Conservation (phyloP, 345 rosid species). For the Anacardium occidentale region DNA sequence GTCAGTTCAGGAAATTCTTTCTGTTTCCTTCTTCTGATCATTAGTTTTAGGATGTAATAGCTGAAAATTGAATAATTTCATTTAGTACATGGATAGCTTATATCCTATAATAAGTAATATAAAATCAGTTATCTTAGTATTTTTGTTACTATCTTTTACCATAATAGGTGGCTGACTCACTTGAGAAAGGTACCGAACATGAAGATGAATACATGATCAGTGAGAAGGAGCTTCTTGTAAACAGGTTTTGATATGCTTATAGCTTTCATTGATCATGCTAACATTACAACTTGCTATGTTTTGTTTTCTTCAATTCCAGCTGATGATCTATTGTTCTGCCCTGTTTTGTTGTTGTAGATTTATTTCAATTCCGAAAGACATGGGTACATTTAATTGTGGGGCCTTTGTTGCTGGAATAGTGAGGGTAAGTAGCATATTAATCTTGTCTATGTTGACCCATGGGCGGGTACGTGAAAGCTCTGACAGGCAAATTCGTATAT, state of each 20-base stretch:
- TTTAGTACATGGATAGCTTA: no score
- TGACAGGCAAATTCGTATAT: constrained; percentile 17
- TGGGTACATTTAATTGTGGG: constrained; percentile 99
- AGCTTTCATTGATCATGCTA: not conserved
- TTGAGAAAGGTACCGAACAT: constrained; percentile 98
- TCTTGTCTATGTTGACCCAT: not conserved
- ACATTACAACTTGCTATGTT: not conserved
- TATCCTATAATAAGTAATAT: no score
- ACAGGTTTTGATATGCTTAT: constrained; percentile 48
- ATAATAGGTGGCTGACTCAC: constrained; percentile 89
- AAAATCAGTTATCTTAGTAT: no score
- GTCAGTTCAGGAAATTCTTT: not conserved
- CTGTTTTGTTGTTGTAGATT: constrained; percentile 43
- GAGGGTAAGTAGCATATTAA: constrained; percentile 44
- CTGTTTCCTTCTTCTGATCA: constrained; percentile 3
- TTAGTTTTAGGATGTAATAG: not conserved
- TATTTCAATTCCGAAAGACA: constrained; percentile 94
- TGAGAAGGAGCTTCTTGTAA: constrained; percentile 95
- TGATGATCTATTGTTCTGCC: not conserved
- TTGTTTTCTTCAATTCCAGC: constrained; percentile 1
- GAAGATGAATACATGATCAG: constrained; percentile 99
- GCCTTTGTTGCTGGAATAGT: constrained; percentile 99
- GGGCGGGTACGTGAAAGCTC: constrained; percentile 14
- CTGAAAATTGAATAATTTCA: no score
- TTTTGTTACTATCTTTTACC: not conserved